A percentile compares a stretch with the other conserved stretches of the same genome.
These are phyloP conservation scores for Syzygium syzygioides DNA, from an alignment of 441 rosid genomes.

Conservation along the genomic window DNA sequence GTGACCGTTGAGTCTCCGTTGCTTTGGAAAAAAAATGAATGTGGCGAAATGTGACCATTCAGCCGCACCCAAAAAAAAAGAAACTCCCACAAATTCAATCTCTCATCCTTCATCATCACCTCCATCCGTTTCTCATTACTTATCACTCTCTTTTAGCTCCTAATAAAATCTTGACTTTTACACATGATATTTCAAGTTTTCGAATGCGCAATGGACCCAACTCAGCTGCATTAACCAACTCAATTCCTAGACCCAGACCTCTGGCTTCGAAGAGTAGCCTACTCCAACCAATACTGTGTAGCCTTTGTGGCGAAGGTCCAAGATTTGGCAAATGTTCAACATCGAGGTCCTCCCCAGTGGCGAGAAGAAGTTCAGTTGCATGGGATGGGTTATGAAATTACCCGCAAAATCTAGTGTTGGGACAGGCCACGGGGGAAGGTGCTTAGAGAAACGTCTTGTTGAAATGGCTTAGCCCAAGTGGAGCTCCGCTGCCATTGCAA, in stretches of 20 bases:
- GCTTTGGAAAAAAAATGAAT: neutral
- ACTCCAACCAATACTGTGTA: neutral
- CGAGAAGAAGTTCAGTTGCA: neutral
- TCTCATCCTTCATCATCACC: neutral
- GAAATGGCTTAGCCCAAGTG: neutral
- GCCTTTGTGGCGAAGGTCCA: neutral
- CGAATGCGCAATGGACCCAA: neutral
- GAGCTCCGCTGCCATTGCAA: neutral
- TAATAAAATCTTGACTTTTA: neutral
- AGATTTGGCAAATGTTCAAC: neutral
- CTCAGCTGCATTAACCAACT: neutral
- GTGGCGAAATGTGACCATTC: neutral
- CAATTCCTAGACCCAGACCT: neutral
- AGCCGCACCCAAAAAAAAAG: neutral
- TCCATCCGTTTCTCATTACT: neutral
- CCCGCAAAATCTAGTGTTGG: neutral
- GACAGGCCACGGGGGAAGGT: neutral
- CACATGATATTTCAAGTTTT: no score
- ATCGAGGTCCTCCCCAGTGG: neutral
- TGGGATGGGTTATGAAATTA: neutral
- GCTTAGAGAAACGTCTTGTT: neutral
- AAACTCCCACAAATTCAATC: neutral
- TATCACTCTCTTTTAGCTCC: neutral
- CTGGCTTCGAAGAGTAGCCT: neutral
- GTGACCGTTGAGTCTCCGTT: no score